phyloP scores from a whole-genome alignment of 805 yeast genomes.

The Isabelozyma gotoi region DNA sequence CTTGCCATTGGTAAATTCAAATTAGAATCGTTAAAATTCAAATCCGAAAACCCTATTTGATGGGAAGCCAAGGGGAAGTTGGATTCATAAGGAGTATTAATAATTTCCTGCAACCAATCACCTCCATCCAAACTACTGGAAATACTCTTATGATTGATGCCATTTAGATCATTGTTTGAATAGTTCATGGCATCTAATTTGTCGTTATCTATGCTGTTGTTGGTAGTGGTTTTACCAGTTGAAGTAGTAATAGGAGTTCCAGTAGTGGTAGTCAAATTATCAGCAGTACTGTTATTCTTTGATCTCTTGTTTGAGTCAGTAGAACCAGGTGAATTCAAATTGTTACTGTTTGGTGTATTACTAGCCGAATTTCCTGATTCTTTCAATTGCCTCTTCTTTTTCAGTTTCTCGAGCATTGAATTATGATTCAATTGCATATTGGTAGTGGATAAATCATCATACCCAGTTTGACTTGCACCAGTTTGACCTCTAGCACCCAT shows the following conservation, averaged over 20 bases:
- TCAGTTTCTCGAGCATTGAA: background rate
- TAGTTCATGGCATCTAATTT: background rate
- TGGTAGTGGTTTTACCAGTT: background rate
- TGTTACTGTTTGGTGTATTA: background rate
- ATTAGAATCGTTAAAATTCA: slow-evolving; percentile 21
- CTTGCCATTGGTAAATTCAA: slow-evolving; percentile 14
- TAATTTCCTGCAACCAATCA: slow-evolving; percentile 71
- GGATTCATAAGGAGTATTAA: slow-evolving; percentile 63
- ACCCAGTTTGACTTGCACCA: background rate
- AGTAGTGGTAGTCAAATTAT: background rate
- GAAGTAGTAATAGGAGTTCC: slow-evolving; percentile 2
- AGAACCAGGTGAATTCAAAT: slow-evolving; percentile 1
- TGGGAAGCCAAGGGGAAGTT: slow-evolving; percentile 53
- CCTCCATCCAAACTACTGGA: slow-evolving; percentile 23
- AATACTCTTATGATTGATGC: background rate
- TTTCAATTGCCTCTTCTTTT: background rate
- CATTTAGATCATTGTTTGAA: too few species aligned
- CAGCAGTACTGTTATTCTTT: background rate
- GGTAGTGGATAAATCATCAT: background rate
- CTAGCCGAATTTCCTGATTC: background rate
- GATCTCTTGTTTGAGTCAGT: slow-evolving; percentile 1
- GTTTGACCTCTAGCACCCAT: background rate
- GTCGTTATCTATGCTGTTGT: background rate
- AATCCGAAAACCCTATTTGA: slow-evolving; percentile 57
- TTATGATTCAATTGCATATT: background rate